Base-by-base conservation (phyloP, 2,329 filamentous ascomycete species). In the Chaetomium globosum region DNA sequence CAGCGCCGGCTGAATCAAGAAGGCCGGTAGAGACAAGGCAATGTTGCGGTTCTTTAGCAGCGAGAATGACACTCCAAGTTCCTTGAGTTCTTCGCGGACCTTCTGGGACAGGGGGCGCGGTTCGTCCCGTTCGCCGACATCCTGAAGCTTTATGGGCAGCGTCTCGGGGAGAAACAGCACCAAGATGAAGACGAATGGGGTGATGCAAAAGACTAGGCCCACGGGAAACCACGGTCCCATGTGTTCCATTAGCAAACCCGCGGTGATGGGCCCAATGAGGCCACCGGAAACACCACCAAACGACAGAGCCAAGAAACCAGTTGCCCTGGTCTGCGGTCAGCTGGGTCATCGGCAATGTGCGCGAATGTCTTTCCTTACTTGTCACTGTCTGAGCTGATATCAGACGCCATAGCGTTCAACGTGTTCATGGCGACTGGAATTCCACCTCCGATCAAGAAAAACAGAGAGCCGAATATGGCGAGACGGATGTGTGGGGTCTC, bases 401-500 rank as follows among this genome's bases (percentile, higher is more conserved):
- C 70, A 10, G 69, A 67, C 13, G 67, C 67, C 66, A 71, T 71
- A 1, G 70, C 64, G 16, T 68, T 65, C 19, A 71, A 65, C 1
- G 63, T 54, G 56, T 71, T 71, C 43, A 70, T 53, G 16, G 69
- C 70, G 5, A 69, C 65, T 5, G 70, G 69, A 5, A 71, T 49
- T 1, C 70, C 70, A 12, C 70, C 70, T 4, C 70, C 70, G 12
- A 71, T 64, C 12, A 71, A 43, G 21, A 71, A 70, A 28, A 69
- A 71, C 4, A 71, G 26, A 1, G 65, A 69, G 7, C 69, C 68
- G 2, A 70, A 16, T 7, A 66, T 55, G 13, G 63, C 59, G 0
- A 71, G 59, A 8, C 63, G 63, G 8, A 71, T 31, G 23, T 65
- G 67, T 10, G 64, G 66, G 2, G 59, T 60, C 28, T 61, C 46